A percentile compares a stretch with the other conserved stretches of the same genome.
Conservation (phyloP, 2,329 filamentous ascomycete genomes). For the Conoideocrella luteorostrata region DNA sequence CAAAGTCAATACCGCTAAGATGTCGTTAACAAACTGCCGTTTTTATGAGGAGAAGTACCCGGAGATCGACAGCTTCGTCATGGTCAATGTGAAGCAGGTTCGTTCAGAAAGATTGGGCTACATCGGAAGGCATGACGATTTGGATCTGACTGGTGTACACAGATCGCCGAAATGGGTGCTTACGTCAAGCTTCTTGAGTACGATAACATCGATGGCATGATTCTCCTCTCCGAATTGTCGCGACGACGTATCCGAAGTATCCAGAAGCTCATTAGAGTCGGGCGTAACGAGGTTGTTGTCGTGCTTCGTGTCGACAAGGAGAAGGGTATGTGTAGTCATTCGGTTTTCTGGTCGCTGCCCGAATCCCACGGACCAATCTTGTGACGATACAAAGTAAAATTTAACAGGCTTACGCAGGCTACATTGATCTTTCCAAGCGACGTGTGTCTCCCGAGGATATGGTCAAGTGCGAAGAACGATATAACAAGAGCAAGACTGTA, state of each 20-base stretch:
- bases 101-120: slow-evolving; percentile 35
- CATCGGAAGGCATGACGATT: neutral
- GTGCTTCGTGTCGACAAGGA: slow-evolving; percentile 99
- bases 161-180: slow-evolving; percentile 99
- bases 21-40: slow-evolving; percentile 94
- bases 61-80: slow-evolving; percentile 99
- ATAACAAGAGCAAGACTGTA: slow-evolving; percentile 99
- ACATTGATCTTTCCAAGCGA: slow-evolving; percentile 98
- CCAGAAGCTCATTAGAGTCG: slow-evolving; percentile 97
- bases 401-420: slow-evolving; percentile 44
- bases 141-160: slow-evolving; percentile 11
- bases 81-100: slow-evolving; percentile 99
- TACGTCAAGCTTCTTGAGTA: slow-evolving; percentile 99
- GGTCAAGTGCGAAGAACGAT: slow-evolving; percentile 95
- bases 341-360: neutral
- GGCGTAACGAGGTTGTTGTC: slow-evolving; percentile 96
- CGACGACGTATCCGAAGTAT: slow-evolving; percentile 97
- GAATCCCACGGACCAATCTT: slow-evolving; percentile 4
- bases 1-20: slow-evolving; percentile 59
- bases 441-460: slow-evolving; percentile 97
- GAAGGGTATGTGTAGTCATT: slow-evolving; percentile 62
- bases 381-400: too few relatives aligned
- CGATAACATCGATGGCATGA: slow-evolving; percentile 99
- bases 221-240: slow-evolving; percentile 93
- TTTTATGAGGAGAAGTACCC: slow-evolving; percentile 94